A percentile compares a stretch with the other conserved stretches of the same genome.
Evolutionary conservation across 2,329 filamentous ascomycete species (phyloP).

Genomic region (Myotisia sp.): DNA sequence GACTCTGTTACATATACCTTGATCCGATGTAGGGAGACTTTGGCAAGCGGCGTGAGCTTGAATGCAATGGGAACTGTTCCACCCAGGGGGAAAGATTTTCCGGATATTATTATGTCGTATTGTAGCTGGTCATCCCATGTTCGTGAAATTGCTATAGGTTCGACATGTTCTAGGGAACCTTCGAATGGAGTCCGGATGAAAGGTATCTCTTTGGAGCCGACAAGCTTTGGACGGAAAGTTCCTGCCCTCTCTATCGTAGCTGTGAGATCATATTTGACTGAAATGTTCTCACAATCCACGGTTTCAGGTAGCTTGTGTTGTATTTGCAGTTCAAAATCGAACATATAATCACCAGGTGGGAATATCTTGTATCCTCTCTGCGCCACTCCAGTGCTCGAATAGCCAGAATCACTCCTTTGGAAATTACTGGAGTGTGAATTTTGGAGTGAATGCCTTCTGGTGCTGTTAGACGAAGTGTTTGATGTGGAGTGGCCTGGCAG

Average conservation of each 20-base stretch:
- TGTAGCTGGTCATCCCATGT: constrained; percentile 93
- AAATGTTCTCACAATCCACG: constrained; percentile 72
- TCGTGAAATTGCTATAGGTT: constrained; percentile 83
- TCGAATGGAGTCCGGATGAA: constrained; percentile 78
- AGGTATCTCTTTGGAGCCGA: constrained; percentile 66
- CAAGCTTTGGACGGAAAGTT: constrained; percentile 75
- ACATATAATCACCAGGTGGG: constrained; percentile 56
- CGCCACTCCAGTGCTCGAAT: constrained; percentile 42
- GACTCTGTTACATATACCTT: constrained; percentile 86
- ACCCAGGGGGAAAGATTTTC: constrained; percentile 84
- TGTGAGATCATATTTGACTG: constrained; percentile 76
- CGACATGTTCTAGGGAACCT: constrained; percentile 75
- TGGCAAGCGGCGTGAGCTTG: constrained; percentile 81
- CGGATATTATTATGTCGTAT: constrained; percentile 91
- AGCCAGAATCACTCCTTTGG: constrained; percentile 57
- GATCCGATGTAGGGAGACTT: constrained; percentile 83
- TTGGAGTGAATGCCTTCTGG: constrained; percentile 60
- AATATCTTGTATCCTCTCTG: constrained; percentile 80
- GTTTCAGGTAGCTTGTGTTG: constrained; percentile 71
- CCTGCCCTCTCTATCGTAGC: constrained; percentile 73
- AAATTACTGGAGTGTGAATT: constrained; percentile 75
- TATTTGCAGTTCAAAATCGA: constrained; percentile 68
- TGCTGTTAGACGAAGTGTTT: constrained; percentile 34
- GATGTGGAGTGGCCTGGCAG: constrained; percentile 23
- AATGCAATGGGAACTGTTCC: constrained; percentile 83